Conservation (phyloP, 768 basidiomycete genomes). For the Roridomyces roridus region DNA sequence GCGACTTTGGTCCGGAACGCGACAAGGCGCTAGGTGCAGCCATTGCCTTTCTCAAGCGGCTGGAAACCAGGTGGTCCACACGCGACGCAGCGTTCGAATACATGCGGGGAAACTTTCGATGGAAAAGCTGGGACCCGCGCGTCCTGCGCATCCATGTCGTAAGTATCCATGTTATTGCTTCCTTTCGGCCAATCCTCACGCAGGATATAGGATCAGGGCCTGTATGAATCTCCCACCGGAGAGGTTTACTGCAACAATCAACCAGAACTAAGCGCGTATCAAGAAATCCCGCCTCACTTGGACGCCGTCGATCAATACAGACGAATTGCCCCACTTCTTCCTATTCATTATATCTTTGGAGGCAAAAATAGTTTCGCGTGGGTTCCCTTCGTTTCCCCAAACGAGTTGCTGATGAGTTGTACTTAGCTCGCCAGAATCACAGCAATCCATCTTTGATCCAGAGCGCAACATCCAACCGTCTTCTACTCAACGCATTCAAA, state of each 20-base stretch:
- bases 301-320: background rate
- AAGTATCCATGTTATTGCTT: background rate
- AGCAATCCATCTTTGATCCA: background rate
- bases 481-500: background rate
- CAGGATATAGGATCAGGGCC: background rate
- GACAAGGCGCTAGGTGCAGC: background rate
- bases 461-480: background rate
- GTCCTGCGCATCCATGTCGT: background rate
- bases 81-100: background rate
- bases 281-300: background rate
- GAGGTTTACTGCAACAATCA: background rate
- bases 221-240: background rate
- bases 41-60: background rate
- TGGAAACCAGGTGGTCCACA: background rate
- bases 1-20: background rate
- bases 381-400: background rate
- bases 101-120: background rate
- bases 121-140: background rate
- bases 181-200: background rate
- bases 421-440: background rate
- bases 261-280: no score
- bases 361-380: background rate
- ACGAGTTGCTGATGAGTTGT: background rate
- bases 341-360: background rate
- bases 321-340: background rate